Base-by-base conservation (phyloP, 768 basidiomycete species). In the Dendrothele bispora region DNA sequence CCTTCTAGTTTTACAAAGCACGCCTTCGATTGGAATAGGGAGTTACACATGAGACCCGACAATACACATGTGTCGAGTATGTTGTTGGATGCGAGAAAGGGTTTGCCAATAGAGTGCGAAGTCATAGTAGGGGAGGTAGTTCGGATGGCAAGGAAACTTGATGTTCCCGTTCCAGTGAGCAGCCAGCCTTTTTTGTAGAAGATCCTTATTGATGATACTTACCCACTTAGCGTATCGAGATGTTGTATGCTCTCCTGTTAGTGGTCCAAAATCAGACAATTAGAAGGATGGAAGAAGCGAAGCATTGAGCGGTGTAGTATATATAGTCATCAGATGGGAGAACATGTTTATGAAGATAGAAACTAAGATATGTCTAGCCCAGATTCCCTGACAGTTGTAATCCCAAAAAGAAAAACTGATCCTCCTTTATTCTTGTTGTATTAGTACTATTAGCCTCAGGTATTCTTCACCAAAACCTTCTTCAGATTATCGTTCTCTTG, bases 401-500 rank as follows among this genome's bases (percentile, higher is more conserved):
- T n/a, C n/a, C n/a, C n/a, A n/a, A n/a, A n/a, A n/a, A n/a, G n/a
- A n/a, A n/a, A n/a, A n/a, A n/a, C n/a, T n/a, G n/a, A n/a, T n/a
- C n/a, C n/a, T n/a, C n/a, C n/a, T n/a, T n/a, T n/a, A n/a, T n/a
- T n/a, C n/a, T n/a, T n/a, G n/a, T n/a, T n/a, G n/a, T n/a, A n/a
- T n/a, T n/a, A n/a, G n/a, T n/a, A n/a, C n/a, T n/a, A n/a, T n/a
- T n/a, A n/a, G n/a, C n/a, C n/a, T n/a, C n/a, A n/a, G n/a, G n/a
- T n/a, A n/a, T n/a, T n/a, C n/a, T n/a, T n/a, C n/a, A n/a, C n/a
- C 48, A 88, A 54, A 3, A 75, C 64, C 64, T 70, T 80, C 72
- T 83, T 88, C 66, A 91, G 62, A 53, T 79, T 76, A 11, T 56
- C 65, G 60, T 95, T 94, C 69, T 80, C 77, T 60, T 71, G 78